These are phyloP conservation scores for Xerocomus alliaceus DNA, from an alignment of 1,284 basidiomycete genomes.

Conservation along the genomic window DNA sequence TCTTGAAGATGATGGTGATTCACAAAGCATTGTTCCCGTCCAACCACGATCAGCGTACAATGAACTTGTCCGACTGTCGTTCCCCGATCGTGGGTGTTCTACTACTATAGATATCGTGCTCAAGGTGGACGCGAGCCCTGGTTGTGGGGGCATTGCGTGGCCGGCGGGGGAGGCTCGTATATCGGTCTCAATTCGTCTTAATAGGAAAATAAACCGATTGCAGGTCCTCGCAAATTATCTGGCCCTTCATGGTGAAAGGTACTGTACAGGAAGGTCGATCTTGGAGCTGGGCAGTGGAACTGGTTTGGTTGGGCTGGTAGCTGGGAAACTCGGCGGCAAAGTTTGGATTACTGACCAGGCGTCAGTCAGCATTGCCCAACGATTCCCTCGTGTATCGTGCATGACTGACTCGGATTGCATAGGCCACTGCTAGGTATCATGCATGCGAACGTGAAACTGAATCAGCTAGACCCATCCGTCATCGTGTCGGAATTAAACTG, in stretches of 20 bases:
- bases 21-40: conserved; percentile 55
- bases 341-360: conserved; percentile 90
- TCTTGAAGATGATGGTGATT: conserved; percentile 33
- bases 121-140: conserved; percentile 78
- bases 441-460: conserved; percentile 71
- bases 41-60: conserved; percentile 62
- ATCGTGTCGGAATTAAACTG: conserved; percentile 79
- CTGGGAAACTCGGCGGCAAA: conserved; percentile 67
- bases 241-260: conserved; percentile 56
- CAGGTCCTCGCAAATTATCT: conserved; percentile 83
- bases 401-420: conserved; percentile 27
- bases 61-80: conserved; percentile 56
- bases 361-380: conserved; percentile 69
- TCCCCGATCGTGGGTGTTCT: conserved; percentile 41
- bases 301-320: conserved; percentile 87
- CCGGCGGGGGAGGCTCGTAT: conserved; percentile 82
- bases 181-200: conserved; percentile 1
- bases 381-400: conserved; percentile 7
- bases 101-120: conserved; percentile 54
- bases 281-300: conserved; percentile 91
- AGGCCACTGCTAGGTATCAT: conserved; percentile 82
- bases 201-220: conserved; percentile 6
- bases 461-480: conserved; percentile 60
- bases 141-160: conserved; percentile 93
- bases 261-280: conserved; percentile 62